Conservation (phyloP, 208 protist species). For the Acanthamoeba lenticulata region DNA sequence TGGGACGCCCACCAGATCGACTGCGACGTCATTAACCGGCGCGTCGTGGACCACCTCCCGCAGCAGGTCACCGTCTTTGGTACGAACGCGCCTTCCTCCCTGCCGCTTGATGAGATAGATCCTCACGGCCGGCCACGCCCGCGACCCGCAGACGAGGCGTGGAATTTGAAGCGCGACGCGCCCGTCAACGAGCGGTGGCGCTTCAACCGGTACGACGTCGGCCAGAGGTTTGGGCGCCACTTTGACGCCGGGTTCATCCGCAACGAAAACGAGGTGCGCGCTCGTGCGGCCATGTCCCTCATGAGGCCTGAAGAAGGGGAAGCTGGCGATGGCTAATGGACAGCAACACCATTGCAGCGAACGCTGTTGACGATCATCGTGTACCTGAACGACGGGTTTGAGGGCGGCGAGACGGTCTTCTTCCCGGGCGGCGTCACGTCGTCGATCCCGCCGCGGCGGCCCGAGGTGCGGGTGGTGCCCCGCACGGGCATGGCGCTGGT, state of each 20-base stretch:
- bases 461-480: neutral
- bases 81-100: neutral
- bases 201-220: neutral
- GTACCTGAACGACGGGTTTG: neutral
- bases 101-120: neutral
- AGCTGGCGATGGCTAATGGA: no score
- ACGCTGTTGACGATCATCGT: slow-evolving; percentile 19
- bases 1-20: neutral
- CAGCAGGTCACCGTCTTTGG: neutral
- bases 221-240: neutral
- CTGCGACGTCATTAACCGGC: neutral
- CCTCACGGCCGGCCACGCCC: neutral
- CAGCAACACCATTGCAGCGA: neutral
- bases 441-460: neutral
- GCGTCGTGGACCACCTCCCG: neutral
- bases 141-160: neutral
- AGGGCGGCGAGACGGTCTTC: neutral
- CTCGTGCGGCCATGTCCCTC: no score
- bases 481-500: neutral
- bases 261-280: neutral
- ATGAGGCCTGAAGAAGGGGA: no score
- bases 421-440: neutral
- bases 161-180: neutral
- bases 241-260: neutral
- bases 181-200: neutral